phyloP scores from a whole-genome alignment of 1,139 yeast species.

The Eremothecium sinecaudum region DNA sequence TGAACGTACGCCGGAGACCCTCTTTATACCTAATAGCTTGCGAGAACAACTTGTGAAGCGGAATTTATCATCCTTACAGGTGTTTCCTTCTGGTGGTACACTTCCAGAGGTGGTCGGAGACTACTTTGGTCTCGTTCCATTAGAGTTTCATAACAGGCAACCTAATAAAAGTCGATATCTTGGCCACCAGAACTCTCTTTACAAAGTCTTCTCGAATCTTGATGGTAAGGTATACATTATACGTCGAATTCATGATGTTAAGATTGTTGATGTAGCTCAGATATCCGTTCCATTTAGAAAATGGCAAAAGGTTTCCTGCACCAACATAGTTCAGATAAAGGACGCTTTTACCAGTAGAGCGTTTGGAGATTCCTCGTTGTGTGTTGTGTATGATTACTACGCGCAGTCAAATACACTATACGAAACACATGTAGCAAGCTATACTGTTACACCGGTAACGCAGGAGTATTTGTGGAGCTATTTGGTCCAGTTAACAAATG shows the following conservation, averaged over 20 bases:
- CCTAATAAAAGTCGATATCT: slow-evolving; percentile 39
- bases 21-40: slow-evolving; percentile 65
- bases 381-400: slow-evolving; percentile 57
- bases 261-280: slow-evolving; percentile 50
- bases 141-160: slow-evolving; percentile 51
- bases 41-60: slow-evolving; percentile 64
- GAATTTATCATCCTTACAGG: slow-evolving; percentile 74
- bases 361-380: slow-evolving; percentile 66
- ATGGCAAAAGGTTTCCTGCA: slow-evolving; percentile 44
- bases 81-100: slow-evolving; percentile 31
- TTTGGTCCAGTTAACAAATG: slow-evolving; percentile 63
- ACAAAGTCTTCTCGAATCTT: slow-evolving; percentile 67
- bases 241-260: slow-evolving; percentile 61
- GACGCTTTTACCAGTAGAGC: slow-evolving; percentile 87
- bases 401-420: slow-evolving; percentile 54
- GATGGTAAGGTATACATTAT: slow-evolving; percentile 76
- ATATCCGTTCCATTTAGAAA: slow-evolving; percentile 39
- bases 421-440: slow-evolving; percentile 43
- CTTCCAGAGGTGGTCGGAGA: slow-evolving; percentile 49
- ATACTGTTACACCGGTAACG: slow-evolving; percentile 39
- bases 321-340: slow-evolving; percentile 56
- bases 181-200: slow-evolving; percentile 54
- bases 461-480: slow-evolving; percentile 70
- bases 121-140: slow-evolving; percentile 80
- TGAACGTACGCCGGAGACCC: slow-evolving; percentile 56